Percentiles rank a stretch among this genome's conserved stretches.
Evolutionary conservation across 768 basidiomycete genomes (phyloP).

Genomic region (Nevesoporus exiguus): DNA sequence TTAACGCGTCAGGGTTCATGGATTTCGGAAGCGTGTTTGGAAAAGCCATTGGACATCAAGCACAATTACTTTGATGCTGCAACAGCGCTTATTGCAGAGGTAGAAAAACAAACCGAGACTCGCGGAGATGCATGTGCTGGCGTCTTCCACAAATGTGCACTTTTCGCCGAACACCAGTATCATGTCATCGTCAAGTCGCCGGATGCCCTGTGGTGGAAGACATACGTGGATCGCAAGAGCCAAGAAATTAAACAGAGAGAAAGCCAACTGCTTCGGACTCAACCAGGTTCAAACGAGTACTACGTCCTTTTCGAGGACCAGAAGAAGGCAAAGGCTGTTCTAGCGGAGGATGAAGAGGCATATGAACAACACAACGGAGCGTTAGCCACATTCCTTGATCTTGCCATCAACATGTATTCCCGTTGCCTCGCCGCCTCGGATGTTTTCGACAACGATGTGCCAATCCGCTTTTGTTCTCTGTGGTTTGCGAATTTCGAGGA

Average conservation of each 20-base stretch:
- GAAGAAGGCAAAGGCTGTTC: slow-evolving; percentile 43
- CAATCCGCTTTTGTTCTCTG: slow-evolving; percentile 81
- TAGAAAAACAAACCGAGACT: slow-evolving; percentile 21
- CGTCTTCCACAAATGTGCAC: slow-evolving; percentile 78
- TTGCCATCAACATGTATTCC: slow-evolving; percentile 85
- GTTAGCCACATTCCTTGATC: slow-evolving; percentile 60
- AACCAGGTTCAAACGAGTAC: slow-evolving; percentile 17
- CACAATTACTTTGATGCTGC: slow-evolving; percentile 69
- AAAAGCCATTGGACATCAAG: slow-evolving; percentile 71
- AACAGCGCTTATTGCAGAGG: slow-evolving; percentile 30
- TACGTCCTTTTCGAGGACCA: slow-evolving; percentile 36
- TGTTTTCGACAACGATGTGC: slow-evolving; percentile 68
- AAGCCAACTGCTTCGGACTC: slow-evolving; percentile 30
- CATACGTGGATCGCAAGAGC: slow-evolving; percentile 70
- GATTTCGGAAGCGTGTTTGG: slow-evolving; percentile 82
- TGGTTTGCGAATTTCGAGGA: slow-evolving; percentile 89
- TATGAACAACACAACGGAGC: slow-evolving; percentile 41
- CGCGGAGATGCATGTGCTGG: slow-evolving; percentile 41
- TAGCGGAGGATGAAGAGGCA: slow-evolving; percentile 51
- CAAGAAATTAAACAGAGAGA: slow-evolving; percentile 61
- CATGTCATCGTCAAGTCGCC: slow-evolving; percentile 64
- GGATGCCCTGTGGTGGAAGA: slow-evolving; percentile 63
- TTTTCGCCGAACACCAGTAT: slow-evolving; percentile 88
- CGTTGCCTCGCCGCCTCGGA: slow-evolving; percentile 68
- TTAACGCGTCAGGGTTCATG: slow-evolving; percentile 68